Conservation (phyloP, 768 basidiomycete species). For the Cystobasidiopsis lactophilus region DNA sequence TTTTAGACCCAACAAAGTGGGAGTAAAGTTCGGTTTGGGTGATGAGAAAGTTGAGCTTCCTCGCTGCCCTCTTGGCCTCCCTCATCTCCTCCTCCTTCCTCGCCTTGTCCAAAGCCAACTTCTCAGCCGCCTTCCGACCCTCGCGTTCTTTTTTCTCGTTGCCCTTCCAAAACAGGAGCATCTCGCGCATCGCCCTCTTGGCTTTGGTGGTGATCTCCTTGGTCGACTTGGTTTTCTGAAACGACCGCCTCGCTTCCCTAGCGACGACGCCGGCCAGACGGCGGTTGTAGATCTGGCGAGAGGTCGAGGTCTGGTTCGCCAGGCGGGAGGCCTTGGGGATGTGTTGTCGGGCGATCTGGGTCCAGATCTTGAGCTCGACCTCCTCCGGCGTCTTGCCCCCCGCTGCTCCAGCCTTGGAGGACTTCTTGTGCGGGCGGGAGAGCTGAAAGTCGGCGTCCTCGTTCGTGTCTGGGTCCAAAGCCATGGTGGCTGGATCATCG, state of each 20-base stretch:
- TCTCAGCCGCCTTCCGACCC: slow-evolving; percentile 75
- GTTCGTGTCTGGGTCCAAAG: slow-evolving; percentile 47
- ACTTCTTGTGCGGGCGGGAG: slow-evolving; percentile 27
- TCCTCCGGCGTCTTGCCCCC: slow-evolving; percentile 45
- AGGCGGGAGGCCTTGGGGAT: slow-evolving; percentile 76
- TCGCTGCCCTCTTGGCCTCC: slow-evolving; percentile 76
- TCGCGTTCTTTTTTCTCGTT: slow-evolving; percentile 94
- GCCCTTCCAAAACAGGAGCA: slow-evolving; percentile 93
- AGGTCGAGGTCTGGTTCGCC: slow-evolving; percentile 41
- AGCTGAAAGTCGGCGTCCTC: slow-evolving; percentile 52
- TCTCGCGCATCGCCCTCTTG: slow-evolving; percentile 77
- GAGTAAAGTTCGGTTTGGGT: slow-evolving; percentile 97
- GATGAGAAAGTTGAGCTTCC: slow-evolving; percentile 94
- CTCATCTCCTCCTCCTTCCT: slow-evolving; percentile 79
- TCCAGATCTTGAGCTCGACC: slow-evolving; percentile 71
- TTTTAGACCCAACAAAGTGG: slow-evolving; percentile 94
- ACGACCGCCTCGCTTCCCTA: slow-evolving; percentile 53
- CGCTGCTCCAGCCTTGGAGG: slow-evolving; percentile 34
- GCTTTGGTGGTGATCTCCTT: slow-evolving; percentile 70
- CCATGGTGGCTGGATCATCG: slow-evolving; percentile 49
- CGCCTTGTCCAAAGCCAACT: slow-evolving; percentile 69
- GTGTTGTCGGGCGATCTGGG: slow-evolving; percentile 61
- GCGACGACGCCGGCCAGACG: slow-evolving; percentile 54
- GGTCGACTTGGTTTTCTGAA: slow-evolving; percentile 47
- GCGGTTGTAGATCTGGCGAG: slow-evolving; percentile 46